Conservation (phyloP, 306 rosid species). For the Pterocarpus santalinus region DNA sequence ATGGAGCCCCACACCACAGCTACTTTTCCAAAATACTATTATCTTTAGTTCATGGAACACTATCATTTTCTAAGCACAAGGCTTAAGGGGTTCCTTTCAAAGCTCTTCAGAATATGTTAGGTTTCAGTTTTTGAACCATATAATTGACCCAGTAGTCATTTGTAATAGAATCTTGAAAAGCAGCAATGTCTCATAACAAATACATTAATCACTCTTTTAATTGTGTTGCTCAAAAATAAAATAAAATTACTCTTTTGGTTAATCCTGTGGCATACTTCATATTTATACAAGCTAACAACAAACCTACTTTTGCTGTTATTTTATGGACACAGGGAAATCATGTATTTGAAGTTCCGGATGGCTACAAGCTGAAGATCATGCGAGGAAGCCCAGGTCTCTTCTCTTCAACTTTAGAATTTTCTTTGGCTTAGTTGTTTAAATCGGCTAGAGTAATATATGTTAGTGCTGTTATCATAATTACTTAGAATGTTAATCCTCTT, state of each 20-base stretch:
- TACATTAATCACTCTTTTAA: background rate
- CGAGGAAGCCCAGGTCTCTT: constrained; percentile 70
- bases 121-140: constrained; percentile 24
- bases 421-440: constrained; percentile 18
- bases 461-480: constrained; percentile 25
- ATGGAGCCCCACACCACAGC: background rate
- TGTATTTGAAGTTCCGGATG: constrained; percentile 88
- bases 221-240: constrained; percentile 4
- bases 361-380: constrained; percentile 72
- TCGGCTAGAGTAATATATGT: background rate
- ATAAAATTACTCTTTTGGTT: constrained; percentile 5
- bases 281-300: constrained; percentile 23
- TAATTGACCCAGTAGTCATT: constrained; percentile 20
- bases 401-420: constrained; percentile 32
- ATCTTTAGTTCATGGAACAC: background rate
- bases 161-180: constrained; percentile 34
- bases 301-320: constrained; percentile 43
- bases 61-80: background rate
- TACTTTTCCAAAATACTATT: background rate
- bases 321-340: constrained; percentile 78
- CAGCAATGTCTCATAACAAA: constrained; percentile 3
- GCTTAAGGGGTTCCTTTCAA: background rate
- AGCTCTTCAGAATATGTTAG: background rate
- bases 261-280: constrained; percentile 26
- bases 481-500: constrained; percentile 13